Base-by-base conservation (phyloP, 208 protist species). In the Acanthamoeba triangularis region DNA sequence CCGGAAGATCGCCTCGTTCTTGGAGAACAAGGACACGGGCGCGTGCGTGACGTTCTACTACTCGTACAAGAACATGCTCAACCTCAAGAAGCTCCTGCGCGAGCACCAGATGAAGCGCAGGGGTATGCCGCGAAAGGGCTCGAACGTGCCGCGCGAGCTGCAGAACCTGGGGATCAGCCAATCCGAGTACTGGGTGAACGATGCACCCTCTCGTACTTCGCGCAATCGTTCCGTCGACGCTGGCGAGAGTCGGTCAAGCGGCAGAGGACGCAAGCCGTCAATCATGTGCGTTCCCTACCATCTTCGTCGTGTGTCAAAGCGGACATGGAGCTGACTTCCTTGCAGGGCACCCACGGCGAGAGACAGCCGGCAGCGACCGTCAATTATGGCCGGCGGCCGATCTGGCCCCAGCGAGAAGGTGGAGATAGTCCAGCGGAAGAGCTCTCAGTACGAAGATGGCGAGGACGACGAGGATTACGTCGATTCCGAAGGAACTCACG, bases 11-110 rank as follows among this genome's bases (percentile, higher is more conserved):
- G 90, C 90, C 11, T 52, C 90, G 28, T 94, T 72, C 54, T 52
- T 94, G 33, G 67, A 78, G 67, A 78, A 94, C 49, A 94, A 94
- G 90, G 90, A 94, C 72, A 84, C 69, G n/a, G 67, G 33, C 41
- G 90, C 63, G 3, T 94, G 90, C 69, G 56, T 94, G 30, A 85
- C 44, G 33, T 94, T 72, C 72, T 94, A 94, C 52, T 94, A 94
- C 72, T 54, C 90, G n/a, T 84, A 94, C 69, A 94, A 94, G 72
- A 94, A 94, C 56, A 94, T 94, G 90, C 90, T 94, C 69, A 94
- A 94, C 54, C 90, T 94, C 67, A 94, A 94, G 67, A 94, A 94
- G 90, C 37, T 94, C 28, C 90, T 94, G n/a, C 90, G 90, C 18
- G 90, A 94, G 69, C 90, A 94, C 47, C 90, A 94, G 72, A 94